phyloP scores from a whole-genome alignment of 257 asterid genomes.

The Eustoma russellianum region DNA sequence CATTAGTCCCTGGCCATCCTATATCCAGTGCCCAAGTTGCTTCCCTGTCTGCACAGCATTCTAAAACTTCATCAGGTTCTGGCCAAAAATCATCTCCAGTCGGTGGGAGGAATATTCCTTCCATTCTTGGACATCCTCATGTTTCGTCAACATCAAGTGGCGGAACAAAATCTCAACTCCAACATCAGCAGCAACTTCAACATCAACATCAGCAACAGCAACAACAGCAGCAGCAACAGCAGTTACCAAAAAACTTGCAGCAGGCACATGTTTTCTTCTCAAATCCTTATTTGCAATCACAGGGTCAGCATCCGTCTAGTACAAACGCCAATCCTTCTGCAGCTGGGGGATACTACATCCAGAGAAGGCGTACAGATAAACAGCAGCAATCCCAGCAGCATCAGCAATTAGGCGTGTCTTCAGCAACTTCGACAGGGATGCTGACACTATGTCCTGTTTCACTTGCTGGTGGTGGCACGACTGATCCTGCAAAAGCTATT shows the following conservation, averaged over 20 bases:
- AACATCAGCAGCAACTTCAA: constrained; percentile 30
- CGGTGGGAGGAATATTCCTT: constrained; percentile 36
- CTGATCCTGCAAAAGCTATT: constrained; percentile 85
- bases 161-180: constrained; percentile 40
- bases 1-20: constrained; percentile 26
- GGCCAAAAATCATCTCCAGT: constrained; percentile 57
- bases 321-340: constrained; percentile 30
- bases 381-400: constrained; percentile 39
- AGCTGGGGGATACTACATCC: constrained; percentile 43
- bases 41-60: constrained; percentile 44
- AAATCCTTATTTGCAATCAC: constrained; percentile 47
- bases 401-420: constrained; percentile 33
- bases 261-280: constrained; percentile 62
- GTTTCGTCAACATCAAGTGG: constrained; percentile 30
- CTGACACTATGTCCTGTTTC: constrained; percentile 40
- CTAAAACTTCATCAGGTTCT: constrained; percentile 33
- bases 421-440: constrained; percentile 37
- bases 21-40: constrained; percentile 53
- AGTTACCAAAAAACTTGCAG: constrained; percentile 43
- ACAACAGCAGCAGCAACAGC: constrained; percentile 37
- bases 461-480: constrained; percentile 34
- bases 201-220: too few relatives aligned
- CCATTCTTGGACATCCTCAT: constrained; percentile 67
- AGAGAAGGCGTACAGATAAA: constrained; percentile 55
- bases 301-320: constrained; percentile 33